Conservation (phyloP, 2,329 filamentous ascomycete genomes). For the Cladorrhinum sp. region DNA sequence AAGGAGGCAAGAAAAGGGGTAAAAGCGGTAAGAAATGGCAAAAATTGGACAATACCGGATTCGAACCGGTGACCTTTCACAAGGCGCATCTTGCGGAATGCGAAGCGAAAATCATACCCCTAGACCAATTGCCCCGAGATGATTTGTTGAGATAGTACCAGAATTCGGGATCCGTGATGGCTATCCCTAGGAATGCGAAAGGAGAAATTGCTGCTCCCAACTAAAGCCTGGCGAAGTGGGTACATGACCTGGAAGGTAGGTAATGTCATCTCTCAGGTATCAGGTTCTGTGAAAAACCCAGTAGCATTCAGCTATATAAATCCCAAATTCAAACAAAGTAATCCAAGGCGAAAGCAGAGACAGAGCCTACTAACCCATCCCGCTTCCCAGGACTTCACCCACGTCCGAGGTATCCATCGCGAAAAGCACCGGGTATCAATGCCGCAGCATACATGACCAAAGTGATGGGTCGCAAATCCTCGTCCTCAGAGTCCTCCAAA, state of each 20-base stretch:
- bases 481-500: conserved; percentile 33
- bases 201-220: no score
- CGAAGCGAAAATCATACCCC: background rate
- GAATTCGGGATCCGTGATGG: background rate
- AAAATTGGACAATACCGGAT: background rate
- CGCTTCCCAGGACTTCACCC: conserved; percentile 1
- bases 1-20: background rate
- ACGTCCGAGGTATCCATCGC: conserved; percentile 16
- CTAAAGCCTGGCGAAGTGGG: no score
- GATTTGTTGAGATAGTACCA: background rate
- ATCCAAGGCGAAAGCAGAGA: no score
- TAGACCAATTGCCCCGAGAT: background rate
- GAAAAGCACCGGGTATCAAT: conserved; percentile 45
- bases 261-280: no score
- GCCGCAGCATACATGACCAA: conserved; percentile 56
- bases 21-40: background rate
- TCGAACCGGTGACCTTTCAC: background rate
- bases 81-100: background rate
- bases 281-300: no score
- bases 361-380: no score
- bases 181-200: background rate
- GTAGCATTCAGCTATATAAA: no score
- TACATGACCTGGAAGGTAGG: no score
- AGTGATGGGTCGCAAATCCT: conserved; percentile 52
- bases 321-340: no score